Evolutionary conservation across 1,284 basidiomycete species (phyloP).

Genomic region (Puccinia sorghi): DNA sequence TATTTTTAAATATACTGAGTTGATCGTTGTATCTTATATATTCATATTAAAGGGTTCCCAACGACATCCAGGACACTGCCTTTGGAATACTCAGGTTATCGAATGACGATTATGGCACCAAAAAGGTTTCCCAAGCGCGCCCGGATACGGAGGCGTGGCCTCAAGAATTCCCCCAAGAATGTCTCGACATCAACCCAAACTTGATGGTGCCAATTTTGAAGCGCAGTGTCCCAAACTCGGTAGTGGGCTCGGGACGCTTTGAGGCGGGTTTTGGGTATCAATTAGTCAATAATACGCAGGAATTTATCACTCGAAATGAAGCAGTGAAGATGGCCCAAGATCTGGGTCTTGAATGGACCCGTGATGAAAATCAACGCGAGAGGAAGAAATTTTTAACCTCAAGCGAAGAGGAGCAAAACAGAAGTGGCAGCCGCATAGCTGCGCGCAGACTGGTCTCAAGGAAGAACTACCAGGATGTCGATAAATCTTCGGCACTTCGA

Average conservation of each 20-base stretch:
- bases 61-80: slow-evolving; percentile 31
- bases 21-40: background rate
- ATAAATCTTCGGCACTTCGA: too few relatives aligned
- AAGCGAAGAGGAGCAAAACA: too few relatives aligned
- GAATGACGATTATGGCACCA: background rate
- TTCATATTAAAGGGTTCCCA: slow-evolving; percentile 15
- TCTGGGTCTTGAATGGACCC: too few relatives aligned
- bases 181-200: slow-evolving; percentile 28
- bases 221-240: slow-evolving; percentile 25
- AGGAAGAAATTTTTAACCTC: background rate
- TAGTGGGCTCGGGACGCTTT: slow-evolving; percentile 32
- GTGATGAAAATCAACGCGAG: background rate
- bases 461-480: too few relatives aligned
- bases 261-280: slow-evolving; percentile 38
- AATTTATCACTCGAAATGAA: background rate
- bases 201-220: slow-evolving; percentile 32
- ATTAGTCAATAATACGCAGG: slow-evolving; percentile 10
- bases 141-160: slow-evolving; percentile 31
- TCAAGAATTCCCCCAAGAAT: slow-evolving; percentile 16
- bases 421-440: too few relatives aligned
- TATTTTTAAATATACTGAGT: background rate
- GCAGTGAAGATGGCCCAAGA: background rate
- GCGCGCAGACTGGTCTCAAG: too few relatives aligned
- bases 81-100: slow-evolving; percentile 28
- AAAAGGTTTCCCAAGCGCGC: background rate